A percentile compares a stretch with the other conserved stretches of the same genome.
These are phyloP conservation scores for Fragosphaeria purpurea DNA, from an alignment of 2,329 filamentous ascomycete genomes.

Conservation along the genomic window DNA sequence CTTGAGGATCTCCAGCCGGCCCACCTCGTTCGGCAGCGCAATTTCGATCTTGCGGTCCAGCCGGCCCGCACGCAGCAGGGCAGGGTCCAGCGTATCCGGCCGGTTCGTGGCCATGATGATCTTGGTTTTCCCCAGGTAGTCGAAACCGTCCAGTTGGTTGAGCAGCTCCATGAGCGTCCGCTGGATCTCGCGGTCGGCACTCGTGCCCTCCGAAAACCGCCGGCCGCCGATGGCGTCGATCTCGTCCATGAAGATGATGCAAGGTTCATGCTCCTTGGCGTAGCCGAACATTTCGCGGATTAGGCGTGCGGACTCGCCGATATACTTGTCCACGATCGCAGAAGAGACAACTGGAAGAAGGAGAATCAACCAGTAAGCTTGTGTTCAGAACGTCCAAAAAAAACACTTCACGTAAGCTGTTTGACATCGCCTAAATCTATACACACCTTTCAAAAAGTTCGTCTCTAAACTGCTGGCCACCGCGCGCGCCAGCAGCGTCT, in stretches of 20 bases:
- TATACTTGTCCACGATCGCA: conserved; percentile 99
- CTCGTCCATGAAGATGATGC: conserved; percentile 99
- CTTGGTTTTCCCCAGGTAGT: conserved; percentile 98
- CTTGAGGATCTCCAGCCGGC: conserved; percentile 92
- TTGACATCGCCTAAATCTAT: background rate
- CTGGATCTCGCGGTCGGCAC: conserved; percentile 95
- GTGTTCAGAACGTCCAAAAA: background rate
- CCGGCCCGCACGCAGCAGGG: conserved; percentile 81
- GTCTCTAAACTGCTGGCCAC: conserved; percentile 95
- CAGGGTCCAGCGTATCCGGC: conserved; percentile 90
- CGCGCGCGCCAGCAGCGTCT: conserved; percentile 86
- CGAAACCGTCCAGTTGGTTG: conserved; percentile 97
- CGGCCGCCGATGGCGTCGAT: conserved; percentile 97
- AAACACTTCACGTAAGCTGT: no score
- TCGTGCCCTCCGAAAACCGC: conserved; percentile 93
- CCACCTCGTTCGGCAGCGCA: conserved; percentile 91
- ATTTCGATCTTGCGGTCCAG: conserved; percentile 98
- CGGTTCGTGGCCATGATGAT: conserved; percentile 99
- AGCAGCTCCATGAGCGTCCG: conserved; percentile 97
- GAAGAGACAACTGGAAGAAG: conserved; percentile 73
- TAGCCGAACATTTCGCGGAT: conserved; percentile 99
- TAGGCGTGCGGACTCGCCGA: conserved; percentile 91
- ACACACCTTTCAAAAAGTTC: conserved; percentile 88
- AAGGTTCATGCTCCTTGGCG: conserved; percentile 97
- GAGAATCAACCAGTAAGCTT: background rate